Base-by-base conservation (phyloP, 2,329 filamentous ascomycete species). In the Plenodomus biglobosus region DNA sequence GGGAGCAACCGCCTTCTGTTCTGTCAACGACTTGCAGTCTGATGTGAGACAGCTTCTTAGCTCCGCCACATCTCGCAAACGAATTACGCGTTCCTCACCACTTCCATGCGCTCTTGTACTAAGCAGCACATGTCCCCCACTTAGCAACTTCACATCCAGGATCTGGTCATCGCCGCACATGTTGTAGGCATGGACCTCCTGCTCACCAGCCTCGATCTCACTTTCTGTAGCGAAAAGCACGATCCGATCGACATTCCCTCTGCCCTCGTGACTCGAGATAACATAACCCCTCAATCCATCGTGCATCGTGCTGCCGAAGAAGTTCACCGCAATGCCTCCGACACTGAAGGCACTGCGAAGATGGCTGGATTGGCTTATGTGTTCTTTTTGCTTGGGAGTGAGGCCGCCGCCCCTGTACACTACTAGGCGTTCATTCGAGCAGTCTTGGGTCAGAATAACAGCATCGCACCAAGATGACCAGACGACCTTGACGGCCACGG, bases 391-490 rank as follows among this genome's bases (percentile, higher is more conserved):
- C 0, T 37, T 5, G 0, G 36, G 2, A 3, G 44, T 53, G 3
- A 69, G 55, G 15, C 58, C 48, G 8, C 49, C 52, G 10, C 66
- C 66, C 1, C 20, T 38, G 41, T 69, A 68, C 7, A 22, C n/a
- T 7, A 61, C 35, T 4, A 35, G 39, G 38, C 42, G 48, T 4
- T 6, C n/a, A 8, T 30, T 35, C 17, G 27, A 21, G 10, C 17
- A 3, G 21, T 47, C 22, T 27, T 15, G 13, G 13, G 48, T 32
- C 1, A 47, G 48, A 13, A 64, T 44, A 10, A 61, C 39, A 5
- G 47, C 41, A 45, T 71, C 68, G 44, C 66, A 69, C 68, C 68
- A 71, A 18, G 66, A 68, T 16, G 52, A 40, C 65, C 66, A 71
- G 3, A 64, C 48, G n/a, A 68, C 38, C 15, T 47, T 46, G 6